Base-by-base conservation (phyloP, 2,329 filamentous ascomycete species). In the Akanthomyces muscarius region DNA sequence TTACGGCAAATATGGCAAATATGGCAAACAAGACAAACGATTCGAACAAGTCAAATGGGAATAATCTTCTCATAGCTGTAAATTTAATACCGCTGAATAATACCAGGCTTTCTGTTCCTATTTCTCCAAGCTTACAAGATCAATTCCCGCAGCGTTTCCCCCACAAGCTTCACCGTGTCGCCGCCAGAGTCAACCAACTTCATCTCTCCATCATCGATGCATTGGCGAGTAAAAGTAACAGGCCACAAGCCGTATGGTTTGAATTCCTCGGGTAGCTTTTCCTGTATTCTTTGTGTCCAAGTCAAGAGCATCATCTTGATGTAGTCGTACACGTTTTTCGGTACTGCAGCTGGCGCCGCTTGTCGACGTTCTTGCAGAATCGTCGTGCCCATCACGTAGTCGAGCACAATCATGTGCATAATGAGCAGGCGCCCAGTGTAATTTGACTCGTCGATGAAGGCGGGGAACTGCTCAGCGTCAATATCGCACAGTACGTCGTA, bases 221-320 rank as follows among this genome's bases (percentile, higher is more conserved):
- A 55, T 13, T 62, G 64, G 6, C 66, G 66, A 1, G 68, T 65
- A 53, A 72, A 72, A 1, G 50, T 62, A 30, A 71, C 48, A 11
- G 71, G 72, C 72, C 75, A 77, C 11, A 71, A 63, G 0, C 76
- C 68, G 61, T 78, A 75, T 16, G 65, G 53, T 0, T 66, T 68
- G 59, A 76, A 74, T 41, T 73, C 64, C 1, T 42, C 62, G 10
- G 71, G 74, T 42, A 76, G 68, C 1, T 71, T 68, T 5, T 69
- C 66, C 10, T 73, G 71, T 13, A 80, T 74, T 33, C 68, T 65
- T 47, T 75, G 71, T 0, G 72, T 70, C 78, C 80, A 81, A 14
- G 75, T 68, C 45, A 76, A 69, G 4, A 72, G 74, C 64, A 73
- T 71, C 25, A 65, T 66, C 28, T 70, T 70, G 45, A 69, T 65